Conservation (phyloP, 257 asterid genomes). For the Solanum pimpinellifolium region DNA sequence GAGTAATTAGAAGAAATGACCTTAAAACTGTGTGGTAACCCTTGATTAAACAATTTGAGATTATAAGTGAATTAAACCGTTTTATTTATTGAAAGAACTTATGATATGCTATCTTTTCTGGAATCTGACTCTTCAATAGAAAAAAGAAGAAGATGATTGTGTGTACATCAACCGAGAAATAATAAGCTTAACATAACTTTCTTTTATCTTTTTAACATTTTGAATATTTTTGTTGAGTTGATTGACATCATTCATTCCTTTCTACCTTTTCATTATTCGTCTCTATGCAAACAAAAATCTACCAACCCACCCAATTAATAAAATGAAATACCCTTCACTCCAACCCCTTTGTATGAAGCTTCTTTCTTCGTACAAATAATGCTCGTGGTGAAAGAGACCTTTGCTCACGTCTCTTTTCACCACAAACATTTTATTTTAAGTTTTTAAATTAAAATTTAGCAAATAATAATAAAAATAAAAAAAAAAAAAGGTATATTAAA, state of each 20-base stretch:
- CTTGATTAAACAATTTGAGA: not conserved
- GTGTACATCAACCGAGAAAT: fast-evolving
- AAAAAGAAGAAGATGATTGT: not conserved
- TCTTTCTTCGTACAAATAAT: not conserved
- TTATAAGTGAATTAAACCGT: not conserved
- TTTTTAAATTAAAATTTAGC: not conserved
- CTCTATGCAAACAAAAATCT: fast-evolving
- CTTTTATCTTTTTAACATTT: not conserved
- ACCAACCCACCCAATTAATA: not conserved
- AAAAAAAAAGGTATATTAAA: not conserved
- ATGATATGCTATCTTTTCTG: not conserved
- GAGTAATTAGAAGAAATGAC: not conserved
- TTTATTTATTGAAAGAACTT: no score
- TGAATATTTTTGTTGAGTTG: not conserved
- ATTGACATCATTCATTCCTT: not conserved
- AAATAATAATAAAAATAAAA: not conserved
- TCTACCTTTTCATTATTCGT: not conserved
- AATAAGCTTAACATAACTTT: not conserved
- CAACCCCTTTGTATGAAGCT: not conserved
- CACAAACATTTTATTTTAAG: not conserved
- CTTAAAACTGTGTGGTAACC: not conserved
- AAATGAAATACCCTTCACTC: fast-evolving
- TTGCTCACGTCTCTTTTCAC: not conserved
- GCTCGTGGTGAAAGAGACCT: not conserved
- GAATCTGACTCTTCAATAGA: no score